These are phyloP conservation scores for Comarum palustre DNA, from an alignment of 306 rosid genomes.

Conservation along the genomic window DNA sequence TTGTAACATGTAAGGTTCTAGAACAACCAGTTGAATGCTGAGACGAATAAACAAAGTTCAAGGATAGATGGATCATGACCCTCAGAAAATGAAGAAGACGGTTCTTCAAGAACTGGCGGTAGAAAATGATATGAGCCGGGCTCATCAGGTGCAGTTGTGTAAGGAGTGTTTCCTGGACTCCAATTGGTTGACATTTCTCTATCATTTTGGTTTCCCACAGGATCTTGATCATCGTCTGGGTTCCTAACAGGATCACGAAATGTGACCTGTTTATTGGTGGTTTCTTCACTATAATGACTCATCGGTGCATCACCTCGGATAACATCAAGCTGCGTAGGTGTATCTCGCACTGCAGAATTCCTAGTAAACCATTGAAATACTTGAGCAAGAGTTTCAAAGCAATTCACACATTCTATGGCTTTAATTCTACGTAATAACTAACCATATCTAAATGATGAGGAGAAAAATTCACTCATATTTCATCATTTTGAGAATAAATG, in stretches of 20 bases:
- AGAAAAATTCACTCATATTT: conserved; percentile 12
- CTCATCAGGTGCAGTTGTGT: conserved; percentile 58
- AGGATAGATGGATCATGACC: conserved; percentile 40
- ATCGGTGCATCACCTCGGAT: conserved; percentile 37
- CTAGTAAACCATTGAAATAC: conserved; percentile 40
- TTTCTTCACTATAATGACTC: conserved; percentile 55
- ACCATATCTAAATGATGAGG: conserved; percentile 11
- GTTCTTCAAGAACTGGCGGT: conserved; percentile 87
- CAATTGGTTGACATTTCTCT: conserved; percentile 60
- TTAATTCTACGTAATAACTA: conserved; percentile 1
- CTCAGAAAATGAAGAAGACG: conserved; percentile 93
- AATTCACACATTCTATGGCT: conserved; percentile 7
- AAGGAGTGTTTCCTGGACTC: conserved; percentile 65
- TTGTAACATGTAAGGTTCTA: background rate
- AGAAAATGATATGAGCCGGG: conserved; percentile 61
- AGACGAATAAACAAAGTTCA: conserved; percentile 15
- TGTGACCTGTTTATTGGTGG: conserved; percentile 75
- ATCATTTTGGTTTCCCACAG: conserved; percentile 61
- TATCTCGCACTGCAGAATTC: conserved; percentile 38
- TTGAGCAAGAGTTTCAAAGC: conserved; percentile 29
- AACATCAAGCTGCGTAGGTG: conserved; percentile 37
- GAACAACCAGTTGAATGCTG: conserved; percentile 9
- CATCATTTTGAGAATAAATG: conserved; percentile 6
- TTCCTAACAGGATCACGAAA: conserved; percentile 73
- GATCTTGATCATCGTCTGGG: conserved; percentile 66